phyloP scores from a whole-genome alignment of 164 flowering plant species.

The Vitis labrusca region DNA sequence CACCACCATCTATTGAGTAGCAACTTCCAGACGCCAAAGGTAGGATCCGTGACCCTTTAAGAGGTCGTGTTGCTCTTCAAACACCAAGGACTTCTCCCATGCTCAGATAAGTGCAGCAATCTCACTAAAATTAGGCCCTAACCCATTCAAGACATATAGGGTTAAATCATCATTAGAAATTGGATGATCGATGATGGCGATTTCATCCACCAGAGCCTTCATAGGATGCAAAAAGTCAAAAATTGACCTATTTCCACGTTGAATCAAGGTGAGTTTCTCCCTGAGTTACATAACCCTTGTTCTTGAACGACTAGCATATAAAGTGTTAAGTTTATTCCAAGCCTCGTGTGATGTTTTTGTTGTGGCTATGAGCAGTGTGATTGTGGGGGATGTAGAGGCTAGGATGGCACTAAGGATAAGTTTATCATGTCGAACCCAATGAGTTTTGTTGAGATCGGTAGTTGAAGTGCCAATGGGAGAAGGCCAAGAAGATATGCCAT shows the following conservation, averaged over 20 bases:
- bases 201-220: not conserved
- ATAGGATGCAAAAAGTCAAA: not conserved
- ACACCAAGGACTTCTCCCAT: not conserved
- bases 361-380: too few relatives aligned
- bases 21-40: not conserved
- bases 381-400: too few relatives aligned
- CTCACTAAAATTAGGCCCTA: not conserved
- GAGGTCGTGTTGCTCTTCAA: conserved; percentile 3
- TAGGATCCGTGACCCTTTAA: not conserved
- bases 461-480: too few relatives aligned
- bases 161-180: too few relatives aligned
- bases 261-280: not conserved
- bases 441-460: too few relatives aligned
- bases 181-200: too few relatives aligned
- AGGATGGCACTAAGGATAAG: too few relatives aligned
- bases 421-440: too few relatives aligned
- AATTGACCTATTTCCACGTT: not conserved
- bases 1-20: not conserved
- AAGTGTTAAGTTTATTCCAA: too few relatives aligned
- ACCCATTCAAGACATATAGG: not conserved
- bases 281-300: not conserved
- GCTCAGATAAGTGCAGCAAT: not conserved
- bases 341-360: too few relatives aligned
- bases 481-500: too few relatives aligned
- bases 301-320: not conserved